Evolutionary conservation across 164 flowering plant species (phyloP), one percentile per base, ranked within the genome.

Genomic region (Stephania cephalantha): DNA sequence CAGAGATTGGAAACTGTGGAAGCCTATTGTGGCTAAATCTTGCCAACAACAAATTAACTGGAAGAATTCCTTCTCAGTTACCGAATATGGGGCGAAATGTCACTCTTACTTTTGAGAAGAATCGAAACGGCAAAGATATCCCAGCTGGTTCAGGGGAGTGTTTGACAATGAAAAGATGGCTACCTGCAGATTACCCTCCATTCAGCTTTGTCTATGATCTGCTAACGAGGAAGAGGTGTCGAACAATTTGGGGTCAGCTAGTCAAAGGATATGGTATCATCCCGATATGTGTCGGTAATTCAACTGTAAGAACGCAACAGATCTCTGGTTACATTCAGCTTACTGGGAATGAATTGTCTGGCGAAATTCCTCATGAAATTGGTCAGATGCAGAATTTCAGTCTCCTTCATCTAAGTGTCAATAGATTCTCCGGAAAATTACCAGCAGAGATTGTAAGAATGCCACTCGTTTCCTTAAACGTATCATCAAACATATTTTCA

Each of bases 21-120:
- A 95, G 97, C 85, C 79, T 95, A 73, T 73, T 95, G 15, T 95
- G 98, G 98, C 22, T 95, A 29, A 95, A 95, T 73, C 88, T 95
- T 18, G 95, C 91, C 17, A 84, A 90, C 80, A 95, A 95, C 78
- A 75, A 77, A 48, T 79, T 95, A 22, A 75, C 88, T 0, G 98
- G 98, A 17, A 65, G 18, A 20, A 72, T 95, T 17, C 95, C 97
- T 0, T 71, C 84, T n/a, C 88, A 90, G 35, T 53, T 95, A 69
- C 63, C 92, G 0, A 84, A 74, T 5, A 87, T 92, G 20, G 98
- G 97, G 0, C 72, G 44, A 1, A 81, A 91, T 71, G 79, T 88
- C 0, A 78, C 58, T 3, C 79, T 86, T 17, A 89, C 97, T 7
- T 92, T 94, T 35, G 71, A 80, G 69, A 35, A 35, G 3, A 92